Conservation (phyloP, 495 filamentous ascomycete species). For the Hyaloscypha bicolor region DNA sequence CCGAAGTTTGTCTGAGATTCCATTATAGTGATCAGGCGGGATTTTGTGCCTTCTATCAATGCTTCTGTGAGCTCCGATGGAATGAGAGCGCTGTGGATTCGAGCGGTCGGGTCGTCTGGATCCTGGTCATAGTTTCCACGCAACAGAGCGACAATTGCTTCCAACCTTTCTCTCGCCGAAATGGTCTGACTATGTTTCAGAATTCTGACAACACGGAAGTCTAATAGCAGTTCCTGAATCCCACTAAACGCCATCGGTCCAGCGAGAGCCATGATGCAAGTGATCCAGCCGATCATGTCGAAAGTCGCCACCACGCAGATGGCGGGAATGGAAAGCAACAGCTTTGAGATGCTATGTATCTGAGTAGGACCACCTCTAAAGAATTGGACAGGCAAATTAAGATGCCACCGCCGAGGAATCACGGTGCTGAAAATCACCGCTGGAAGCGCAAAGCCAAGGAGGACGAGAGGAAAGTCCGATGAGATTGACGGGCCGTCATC, state of each 20-base stretch:
- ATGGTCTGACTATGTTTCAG: neutral
- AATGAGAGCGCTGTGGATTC: conserved; percentile 1
- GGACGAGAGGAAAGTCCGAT: neutral
- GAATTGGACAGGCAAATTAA: neutral
- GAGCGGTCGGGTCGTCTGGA: neutral
- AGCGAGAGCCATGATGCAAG: neutral
- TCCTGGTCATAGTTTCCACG: conserved; percentile 10
- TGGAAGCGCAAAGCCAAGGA: neutral
- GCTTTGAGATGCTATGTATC: neutral
- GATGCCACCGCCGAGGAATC: neutral
- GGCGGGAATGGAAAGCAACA: neutral
- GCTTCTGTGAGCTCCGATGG: conserved; percentile 1
- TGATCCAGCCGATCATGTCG: neutral
- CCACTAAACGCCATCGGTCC: neutral
- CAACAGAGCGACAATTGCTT: neutral
- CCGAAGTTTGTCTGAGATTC: conserved; percentile 2
- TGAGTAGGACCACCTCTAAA: neutral
- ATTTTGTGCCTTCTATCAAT: neutral
- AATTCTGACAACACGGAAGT: neutral
- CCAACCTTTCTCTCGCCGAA: neutral
- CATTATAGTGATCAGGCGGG: conserved; percentile 3
- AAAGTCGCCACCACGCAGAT: neutral
- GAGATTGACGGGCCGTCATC: neutral
- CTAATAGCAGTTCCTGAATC: neutral
- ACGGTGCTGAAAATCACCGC: neutral